Conservation (phyloP, 257 asterid species). For the Parsonsia alboflavescens region DNA sequence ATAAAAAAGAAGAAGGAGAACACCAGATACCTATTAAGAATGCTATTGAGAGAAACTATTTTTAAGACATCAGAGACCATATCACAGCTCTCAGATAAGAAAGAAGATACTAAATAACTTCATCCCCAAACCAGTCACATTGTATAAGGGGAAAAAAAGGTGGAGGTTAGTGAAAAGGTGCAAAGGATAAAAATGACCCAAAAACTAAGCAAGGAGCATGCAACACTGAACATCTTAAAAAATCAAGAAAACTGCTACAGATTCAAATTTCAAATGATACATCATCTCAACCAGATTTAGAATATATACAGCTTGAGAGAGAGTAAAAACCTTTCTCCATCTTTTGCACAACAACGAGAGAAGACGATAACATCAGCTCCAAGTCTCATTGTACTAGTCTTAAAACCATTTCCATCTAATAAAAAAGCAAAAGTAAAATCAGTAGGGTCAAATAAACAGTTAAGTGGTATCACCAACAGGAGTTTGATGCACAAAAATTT, state of each 20-base stretch:
- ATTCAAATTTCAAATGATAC: background rate
- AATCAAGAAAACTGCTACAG: too few species aligned
- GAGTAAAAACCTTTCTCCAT: conserved; percentile 51
- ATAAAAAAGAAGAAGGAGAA: too few species aligned
- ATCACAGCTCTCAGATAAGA: background rate
- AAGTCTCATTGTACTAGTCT: conserved; percentile 99
- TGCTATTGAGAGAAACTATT: background rate
- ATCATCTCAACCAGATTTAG: background rate
- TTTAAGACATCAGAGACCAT: background rate
- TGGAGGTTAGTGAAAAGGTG: background rate
- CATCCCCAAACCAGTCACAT: background rate
- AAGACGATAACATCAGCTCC: conserved; percentile 98
- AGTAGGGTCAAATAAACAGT: conserved; percentile 16
- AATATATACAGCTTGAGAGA: background rate
- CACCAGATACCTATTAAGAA: background rate
- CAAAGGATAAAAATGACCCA: background rate
- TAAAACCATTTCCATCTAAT: conserved; percentile 97
- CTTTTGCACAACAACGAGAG: conserved; percentile 62
- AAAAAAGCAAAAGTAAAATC: conserved; percentile 20
- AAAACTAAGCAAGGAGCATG: background rate
- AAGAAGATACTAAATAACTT: conserved; percentile 1
- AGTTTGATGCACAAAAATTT: background rate
- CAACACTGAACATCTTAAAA: background rate
- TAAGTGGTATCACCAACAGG: conserved; percentile 7
- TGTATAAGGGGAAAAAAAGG: background rate